A percentile compares a stretch with the other conserved stretches of the same genome.
These are phyloP conservation scores for Serendipita vermifera DNA, from an alignment of 768 basidiomycete genomes.

Conservation along the genomic window DNA sequence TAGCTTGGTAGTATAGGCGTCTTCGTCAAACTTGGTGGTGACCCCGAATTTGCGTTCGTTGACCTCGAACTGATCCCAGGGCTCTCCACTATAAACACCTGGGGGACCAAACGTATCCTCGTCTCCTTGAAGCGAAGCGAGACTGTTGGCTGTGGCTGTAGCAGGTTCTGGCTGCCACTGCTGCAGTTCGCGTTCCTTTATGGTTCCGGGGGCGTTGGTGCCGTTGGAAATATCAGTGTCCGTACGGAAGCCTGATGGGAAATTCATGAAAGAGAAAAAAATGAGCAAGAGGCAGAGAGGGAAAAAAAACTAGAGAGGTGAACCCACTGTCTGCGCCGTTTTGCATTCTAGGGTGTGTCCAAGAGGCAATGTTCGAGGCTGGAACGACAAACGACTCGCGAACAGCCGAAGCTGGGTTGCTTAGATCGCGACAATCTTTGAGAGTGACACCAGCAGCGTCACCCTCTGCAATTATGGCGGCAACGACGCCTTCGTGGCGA, in stretches of 20 bases:
- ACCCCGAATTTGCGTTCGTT: constrained; percentile 93
- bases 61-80: constrained; percentile 87
- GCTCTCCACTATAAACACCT: constrained; percentile 26
- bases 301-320: constrained; percentile 2
- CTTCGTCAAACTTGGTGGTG: constrained; percentile 84
- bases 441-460: constrained; percentile 45
- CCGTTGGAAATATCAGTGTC: constrained; percentile 62
- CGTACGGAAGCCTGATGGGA: constrained; percentile 56
- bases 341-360: constrained; percentile 61
- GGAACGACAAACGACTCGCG: constrained; percentile 60
- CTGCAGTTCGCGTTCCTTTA: constrained; percentile 64
- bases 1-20: constrained; percentile 86
- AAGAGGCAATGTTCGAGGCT: constrained; percentile 57
- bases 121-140: constrained; percentile 32
- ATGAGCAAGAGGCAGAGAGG: constrained; percentile 9
- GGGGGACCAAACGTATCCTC: constrained; percentile 58
- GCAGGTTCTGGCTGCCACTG: constrained; percentile 46
- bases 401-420: constrained; percentile 50
- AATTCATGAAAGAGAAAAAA: not conserved
- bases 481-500: constrained; percentile 63
- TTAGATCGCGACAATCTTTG: constrained; percentile 64
- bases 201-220: constrained; percentile 27
- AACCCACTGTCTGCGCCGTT: constrained; percentile 34
- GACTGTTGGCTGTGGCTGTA: constrained; percentile 18
- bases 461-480: constrained; percentile 14